Evolutionary conservation across 805 yeast genomes (phyloP).

Genomic region (Starmerella bombi): DNA sequence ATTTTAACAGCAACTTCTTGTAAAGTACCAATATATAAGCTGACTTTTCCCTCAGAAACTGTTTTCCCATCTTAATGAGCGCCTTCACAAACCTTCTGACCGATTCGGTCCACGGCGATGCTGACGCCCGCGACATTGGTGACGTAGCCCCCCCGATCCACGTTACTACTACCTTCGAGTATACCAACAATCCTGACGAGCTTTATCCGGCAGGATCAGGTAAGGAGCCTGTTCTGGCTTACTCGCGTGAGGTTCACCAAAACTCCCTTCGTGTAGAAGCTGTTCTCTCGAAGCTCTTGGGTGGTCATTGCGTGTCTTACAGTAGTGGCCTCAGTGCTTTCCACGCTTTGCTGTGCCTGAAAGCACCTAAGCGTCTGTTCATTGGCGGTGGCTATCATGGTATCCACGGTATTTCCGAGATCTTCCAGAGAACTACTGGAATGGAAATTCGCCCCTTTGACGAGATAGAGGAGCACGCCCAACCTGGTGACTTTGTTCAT

Average conservation of each 20-base stretch:
- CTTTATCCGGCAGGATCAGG: neutral
- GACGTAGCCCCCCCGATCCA: constrained; percentile 61
- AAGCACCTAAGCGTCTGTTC: constrained; percentile 59
- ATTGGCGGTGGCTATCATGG: constrained; percentile 80
- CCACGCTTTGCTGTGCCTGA: constrained; percentile 53
- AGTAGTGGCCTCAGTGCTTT: constrained; percentile 72
- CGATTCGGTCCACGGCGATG: neutral
- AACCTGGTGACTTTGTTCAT: constrained; percentile 62
- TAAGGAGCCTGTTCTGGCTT: constrained; percentile 26
- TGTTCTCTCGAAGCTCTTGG: constrained; percentile 44
- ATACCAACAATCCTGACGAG: constrained; percentile 44
- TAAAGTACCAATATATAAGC: too few relatives aligned
- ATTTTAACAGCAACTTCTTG: too few relatives aligned
- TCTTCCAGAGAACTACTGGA: constrained; percentile 50
- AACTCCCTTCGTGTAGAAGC: constrained; percentile 55
- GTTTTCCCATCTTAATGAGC: neutral
- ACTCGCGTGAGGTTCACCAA: constrained; percentile 66
- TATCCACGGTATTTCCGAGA: constrained; percentile 50
- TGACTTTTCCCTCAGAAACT: neutral
- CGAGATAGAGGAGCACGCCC: constrained; percentile 33
- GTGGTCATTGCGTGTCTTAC: constrained; percentile 56
- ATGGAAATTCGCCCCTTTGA: constrained; percentile 23
- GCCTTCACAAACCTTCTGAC: neutral
- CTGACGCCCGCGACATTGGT: neutral
- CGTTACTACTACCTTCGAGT: constrained; percentile 64